Conservation (phyloP, 2,329 filamentous ascomycete species). For the Fonsecaea multimorphosa region DNA sequence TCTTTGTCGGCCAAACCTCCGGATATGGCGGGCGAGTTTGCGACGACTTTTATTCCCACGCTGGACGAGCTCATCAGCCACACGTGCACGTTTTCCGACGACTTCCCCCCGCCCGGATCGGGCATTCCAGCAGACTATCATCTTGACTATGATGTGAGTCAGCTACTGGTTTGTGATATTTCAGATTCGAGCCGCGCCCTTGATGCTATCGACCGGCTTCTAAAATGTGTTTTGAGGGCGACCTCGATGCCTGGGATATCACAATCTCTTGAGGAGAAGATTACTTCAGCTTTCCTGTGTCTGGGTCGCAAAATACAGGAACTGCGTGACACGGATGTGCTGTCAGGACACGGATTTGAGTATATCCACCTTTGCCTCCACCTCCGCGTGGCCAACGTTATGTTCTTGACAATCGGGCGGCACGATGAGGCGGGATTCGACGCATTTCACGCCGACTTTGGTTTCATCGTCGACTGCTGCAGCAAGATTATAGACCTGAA, state of each 20-base stretch:
- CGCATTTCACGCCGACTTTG: slow-evolving; percentile 17
- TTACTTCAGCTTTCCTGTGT: slow-evolving; percentile 6
- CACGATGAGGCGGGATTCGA: slow-evolving; percentile 20
- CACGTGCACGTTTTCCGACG: slow-evolving; percentile 20
- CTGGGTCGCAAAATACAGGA: slow-evolving; percentile 6
- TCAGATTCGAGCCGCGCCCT: slow-evolving; percentile 6
- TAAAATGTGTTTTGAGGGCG: slow-evolving; percentile 17
- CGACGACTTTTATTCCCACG: slow-evolving; percentile 5
- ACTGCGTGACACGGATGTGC: neutral
- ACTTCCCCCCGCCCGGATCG: slow-evolving; percentile 17
- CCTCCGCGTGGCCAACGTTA: slow-evolving; percentile 15
- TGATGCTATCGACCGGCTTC: slow-evolving; percentile 14
- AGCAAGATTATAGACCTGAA: slow-evolving; percentile 18
- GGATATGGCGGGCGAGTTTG: neutral
- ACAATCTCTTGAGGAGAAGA: neutral
- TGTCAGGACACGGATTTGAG: neutral
- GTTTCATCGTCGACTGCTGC: slow-evolving; percentile 14
- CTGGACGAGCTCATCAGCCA: slow-evolving; percentile 22
- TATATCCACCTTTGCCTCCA: slow-evolving; percentile 19
- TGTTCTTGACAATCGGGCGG: slow-evolving; percentile 12
- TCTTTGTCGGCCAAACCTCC: neutral
- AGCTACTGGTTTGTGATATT: slow-evolving; percentile 3
- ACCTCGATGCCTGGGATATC: neutral
- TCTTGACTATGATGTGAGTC: slow-evolving; percentile 10
- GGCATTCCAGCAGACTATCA: slow-evolving; percentile 11